Percentiles rank a stretch among this genome's conserved stretches.
phyloP scores from a whole-genome alignment of 2,329 filamentous ascomycete species.

The Remersonia thermophila region DNA sequence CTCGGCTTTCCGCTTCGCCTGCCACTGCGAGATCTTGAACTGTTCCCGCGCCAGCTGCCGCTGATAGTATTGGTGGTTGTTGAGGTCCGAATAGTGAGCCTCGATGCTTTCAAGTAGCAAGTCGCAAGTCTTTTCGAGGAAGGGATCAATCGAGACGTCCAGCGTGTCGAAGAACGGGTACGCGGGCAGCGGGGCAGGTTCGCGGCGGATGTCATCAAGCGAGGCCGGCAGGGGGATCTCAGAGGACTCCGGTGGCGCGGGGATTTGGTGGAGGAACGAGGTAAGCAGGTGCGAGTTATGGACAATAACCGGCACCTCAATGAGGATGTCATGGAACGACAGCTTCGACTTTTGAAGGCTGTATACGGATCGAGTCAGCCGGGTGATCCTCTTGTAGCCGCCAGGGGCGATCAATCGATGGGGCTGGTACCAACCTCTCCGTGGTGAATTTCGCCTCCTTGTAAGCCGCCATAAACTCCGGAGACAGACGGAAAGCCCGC shows the following conservation, averaged over 20 bases:
- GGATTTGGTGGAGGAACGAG: slow-evolving; percentile 86
- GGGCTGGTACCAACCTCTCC: slow-evolving; percentile 78
- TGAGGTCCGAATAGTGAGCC: slow-evolving; percentile 94
- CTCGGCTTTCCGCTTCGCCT: slow-evolving; percentile 91
- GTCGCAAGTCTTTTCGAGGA: slow-evolving; percentile 96
- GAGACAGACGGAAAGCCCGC: slow-evolving; percentile 82
- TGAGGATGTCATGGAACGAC: slow-evolving; percentile 83
- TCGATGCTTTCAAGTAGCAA: slow-evolving; percentile 93
- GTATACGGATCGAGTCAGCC: slow-evolving; percentile 1
- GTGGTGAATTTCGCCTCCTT: slow-evolving; percentile 98
- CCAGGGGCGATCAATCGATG: no score
- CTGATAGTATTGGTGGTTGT: slow-evolving; percentile 97
- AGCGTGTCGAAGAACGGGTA: slow-evolving; percentile 83
- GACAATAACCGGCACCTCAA: slow-evolving; percentile 77
- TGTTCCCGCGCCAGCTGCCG: slow-evolving; percentile 88
- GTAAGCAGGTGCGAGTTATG: slow-evolving; percentile 98
- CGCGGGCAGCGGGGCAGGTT: slow-evolving; percentile 51
- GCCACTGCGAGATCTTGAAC: slow-evolving; percentile 92
- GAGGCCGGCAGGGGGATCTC: slow-evolving; percentile 67
- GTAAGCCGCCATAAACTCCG: slow-evolving; percentile 75
- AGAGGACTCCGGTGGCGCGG: slow-evolving; percentile 49
- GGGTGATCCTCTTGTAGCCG: no score
- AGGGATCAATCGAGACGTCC: slow-evolving; percentile 89
- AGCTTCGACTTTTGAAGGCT: slow-evolving; percentile 92
- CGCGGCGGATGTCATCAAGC: slow-evolving; percentile 61